These are phyloP conservation scores for Prunus salicina DNA, from an alignment of 306 rosid genomes.

Conservation along the genomic window DNA sequence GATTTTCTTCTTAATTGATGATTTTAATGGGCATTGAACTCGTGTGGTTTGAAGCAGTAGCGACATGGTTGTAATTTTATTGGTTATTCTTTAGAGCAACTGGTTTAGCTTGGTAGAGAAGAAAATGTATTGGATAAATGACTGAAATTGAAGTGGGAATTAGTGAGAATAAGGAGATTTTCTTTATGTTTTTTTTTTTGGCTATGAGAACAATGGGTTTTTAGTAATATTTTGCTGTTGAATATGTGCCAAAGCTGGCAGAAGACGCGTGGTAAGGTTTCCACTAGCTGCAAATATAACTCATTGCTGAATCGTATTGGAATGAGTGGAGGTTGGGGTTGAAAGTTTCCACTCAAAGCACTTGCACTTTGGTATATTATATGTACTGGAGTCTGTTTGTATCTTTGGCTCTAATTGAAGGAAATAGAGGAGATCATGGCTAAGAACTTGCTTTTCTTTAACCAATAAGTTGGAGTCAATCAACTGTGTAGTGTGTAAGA, in stretches of 20 bases:
- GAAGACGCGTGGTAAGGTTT: not conserved
- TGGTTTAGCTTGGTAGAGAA: conserved; percentile 1
- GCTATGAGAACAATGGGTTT: not conserved
- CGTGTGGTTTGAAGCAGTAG: not conserved
- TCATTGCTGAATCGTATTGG: not conserved
- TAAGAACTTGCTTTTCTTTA: not conserved
- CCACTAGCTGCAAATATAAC: too few relatives aligned
- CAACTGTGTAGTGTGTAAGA: not conserved
- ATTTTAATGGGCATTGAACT: not conserved
- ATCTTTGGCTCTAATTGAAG: not conserved
- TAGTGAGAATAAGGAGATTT: not conserved
- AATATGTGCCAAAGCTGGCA: not conserved
- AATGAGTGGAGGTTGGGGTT: not conserved
- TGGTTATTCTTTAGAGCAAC: not conserved
- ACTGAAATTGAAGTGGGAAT: conserved; percentile 1
- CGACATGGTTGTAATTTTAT: not conserved
- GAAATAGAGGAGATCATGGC: not conserved
- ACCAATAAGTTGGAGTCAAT: not conserved
- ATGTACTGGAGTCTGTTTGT: not conserved
- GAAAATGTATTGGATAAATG: not conserved
- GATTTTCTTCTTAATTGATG: not conserved
- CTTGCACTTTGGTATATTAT: not conserved
- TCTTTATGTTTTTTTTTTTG: too few relatives aligned
- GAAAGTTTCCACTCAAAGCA: not conserved
- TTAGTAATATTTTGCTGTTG: not conserved